Base-by-base conservation (phyloP, 164 flowering plant species). In the Aristolochia californica region DNA sequence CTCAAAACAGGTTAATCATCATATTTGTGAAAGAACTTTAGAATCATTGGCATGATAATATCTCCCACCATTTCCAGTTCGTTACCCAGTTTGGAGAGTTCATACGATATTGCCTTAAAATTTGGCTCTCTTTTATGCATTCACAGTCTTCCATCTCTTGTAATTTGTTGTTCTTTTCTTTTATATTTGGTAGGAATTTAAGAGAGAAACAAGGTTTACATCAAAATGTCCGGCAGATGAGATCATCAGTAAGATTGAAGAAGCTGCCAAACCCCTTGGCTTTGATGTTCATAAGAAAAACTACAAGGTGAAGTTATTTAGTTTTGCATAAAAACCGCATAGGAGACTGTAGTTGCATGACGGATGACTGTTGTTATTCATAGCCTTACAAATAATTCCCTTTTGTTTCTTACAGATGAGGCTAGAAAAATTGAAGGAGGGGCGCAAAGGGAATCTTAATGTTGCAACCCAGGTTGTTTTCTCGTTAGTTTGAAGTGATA, bases 181-280 rank as follows among this genome's bases (percentile, higher is more conserved):
- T 64, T 26, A 52, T 66, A 26, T n/a, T n/a, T 11, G 30, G 51
- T 77, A 87, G 94, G 94, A 68, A 66, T 82, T 82, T 56, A 93
- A 87, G 80, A 80, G 84, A 69, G 99, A 89, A 79, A 93, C 99
- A 51, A 80, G 97, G 69, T 93, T 93, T 73, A 86, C 99, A 28
- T 87, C 97, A 20, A 83, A 62, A 73, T 75, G 85, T 66, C 77
- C 99, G 12, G 87, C 99, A 45, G 77, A 79, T 61, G 95, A 90
- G 68, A 87, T 94, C 55, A 70, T 94, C 58, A 66, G 61, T 53
- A 94, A 94, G 73, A 94, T 90, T 53, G 91, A 84, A 76, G 87
- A 81, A 82, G 99, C 99, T 62, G 96, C 95, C 50, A 90, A 83
- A 61, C 99, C 99, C 56, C 91, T 90, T 61, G 99, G 99, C 30